Evolutionary conservation across 257 asterid species (phyloP), one percentile per base, ranked within the genome.

Genomic region (Solanum raphanifolium): DNA sequence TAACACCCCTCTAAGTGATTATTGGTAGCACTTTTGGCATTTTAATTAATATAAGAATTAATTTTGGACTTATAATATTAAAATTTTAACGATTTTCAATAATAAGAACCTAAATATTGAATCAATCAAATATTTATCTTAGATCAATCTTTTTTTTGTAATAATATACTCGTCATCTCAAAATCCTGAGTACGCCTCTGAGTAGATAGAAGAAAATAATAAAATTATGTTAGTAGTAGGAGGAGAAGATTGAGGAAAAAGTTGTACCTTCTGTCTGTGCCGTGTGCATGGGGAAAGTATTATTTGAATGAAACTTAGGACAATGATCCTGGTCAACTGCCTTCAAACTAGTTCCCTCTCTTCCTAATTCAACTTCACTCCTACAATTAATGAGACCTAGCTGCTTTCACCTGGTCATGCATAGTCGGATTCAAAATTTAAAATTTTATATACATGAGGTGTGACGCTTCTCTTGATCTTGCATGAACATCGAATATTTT

Each of bases 251-350:
- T 89, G 82, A 60, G 91, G 93, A 79, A 25, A 73, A 88, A 91
- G 85, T 55, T 25, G 82, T 76, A 74, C 88, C 43, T 69, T 86
- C 27, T 89, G 90, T 75, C 88, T 55, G 88, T 83, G 86, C 88
- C 89, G 86, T 75, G 85, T 38, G 86, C 91, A 62, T 48, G 65
- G 86, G 83, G 87, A 88, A 75, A 13, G 86, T 25, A 76, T 69
- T 89, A 88, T 87, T 86, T 79, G 32, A 62, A 88, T 88, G 43
- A 82, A 83, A 72, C 43, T 23, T 83, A 87, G 35, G 89, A 89
- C 90, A 89, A 78, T 55, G 87, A 87, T 91, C 93, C 93, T 88
- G 93, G 93, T 91, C 93, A 91, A 91, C 52, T 52, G 92, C 91
- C 86, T 87, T 75, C 62, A 65, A 82, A 35, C 41, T 52, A 69